These are phyloP conservation scores for Mycosarcoma maydis DNA, from an alignment of 1,284 basidiomycete genomes.

Conservation along the genomic window DNA sequence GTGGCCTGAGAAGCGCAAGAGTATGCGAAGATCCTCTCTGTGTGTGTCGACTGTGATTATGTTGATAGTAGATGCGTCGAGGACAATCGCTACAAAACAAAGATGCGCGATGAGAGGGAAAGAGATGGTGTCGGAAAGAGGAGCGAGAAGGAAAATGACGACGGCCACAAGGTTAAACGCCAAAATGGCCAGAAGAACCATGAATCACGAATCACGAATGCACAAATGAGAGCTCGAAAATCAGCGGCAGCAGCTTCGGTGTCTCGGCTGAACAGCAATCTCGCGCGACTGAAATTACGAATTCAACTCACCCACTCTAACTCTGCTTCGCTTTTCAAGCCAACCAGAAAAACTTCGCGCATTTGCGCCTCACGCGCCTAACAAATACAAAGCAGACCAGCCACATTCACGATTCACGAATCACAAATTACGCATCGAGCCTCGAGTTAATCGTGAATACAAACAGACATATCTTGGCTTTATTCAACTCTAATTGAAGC, in stretches of 20 bases:
- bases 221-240: not conserved
- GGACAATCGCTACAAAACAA: not conserved
- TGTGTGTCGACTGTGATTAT: no score
- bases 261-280: not conserved
- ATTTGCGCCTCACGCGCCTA: not conserved
- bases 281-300: no score
- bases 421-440: not conserved
- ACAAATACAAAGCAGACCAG: not conserved
- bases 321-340: not conserved
- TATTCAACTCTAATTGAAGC: no score
- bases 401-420: no score
- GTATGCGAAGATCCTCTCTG: not conserved
- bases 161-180: not conserved
- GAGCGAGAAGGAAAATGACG: not conserved
- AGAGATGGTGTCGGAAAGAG: slow-evolving; percentile 7
- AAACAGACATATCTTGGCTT: not conserved
- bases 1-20: not conserved
- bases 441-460: no score
- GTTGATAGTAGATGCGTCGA: slow-evolving; percentile 1
- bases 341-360: not conserved
- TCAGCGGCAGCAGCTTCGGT: not conserved
- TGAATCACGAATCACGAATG: no score
- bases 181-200: slow-evolving; percentile 15
- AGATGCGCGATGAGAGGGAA: not conserved
- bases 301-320: not conserved